phyloP scores from a whole-genome alignment of 352 stramenopile genomes.

The Detonula confervacea region DNA sequence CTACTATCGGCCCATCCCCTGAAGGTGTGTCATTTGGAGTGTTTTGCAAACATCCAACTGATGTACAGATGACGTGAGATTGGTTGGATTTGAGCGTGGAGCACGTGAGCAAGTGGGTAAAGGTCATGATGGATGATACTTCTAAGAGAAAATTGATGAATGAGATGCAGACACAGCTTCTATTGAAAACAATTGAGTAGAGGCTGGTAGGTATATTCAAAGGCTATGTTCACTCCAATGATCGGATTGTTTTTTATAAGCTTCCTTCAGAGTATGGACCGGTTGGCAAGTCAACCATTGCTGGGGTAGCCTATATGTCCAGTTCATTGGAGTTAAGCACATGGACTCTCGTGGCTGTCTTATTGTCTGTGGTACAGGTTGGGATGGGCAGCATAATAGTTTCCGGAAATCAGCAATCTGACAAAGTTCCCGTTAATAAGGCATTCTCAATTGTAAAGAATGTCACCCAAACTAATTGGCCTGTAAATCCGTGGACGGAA shows the following conservation, averaged over 20 bases:
- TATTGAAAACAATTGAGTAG: neutral
- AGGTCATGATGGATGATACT: constrained; percentile 14
- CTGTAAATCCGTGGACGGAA: constrained; percentile 2
- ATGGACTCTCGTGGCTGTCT: constrained; percentile 28
- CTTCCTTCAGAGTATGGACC: no score
- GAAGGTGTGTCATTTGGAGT: constrained; percentile 28
- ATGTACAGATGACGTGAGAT: constrained; percentile 50
- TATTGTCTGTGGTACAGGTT: constrained; percentile 21
- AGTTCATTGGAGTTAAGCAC: constrained; percentile 15
- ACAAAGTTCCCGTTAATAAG: constrained; percentile 20
- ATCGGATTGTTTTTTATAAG: constrained; percentile 5
- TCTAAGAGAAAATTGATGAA: no score
- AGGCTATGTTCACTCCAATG: constrained; percentile 1
- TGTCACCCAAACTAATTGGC: neutral
- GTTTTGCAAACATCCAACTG: neutral
- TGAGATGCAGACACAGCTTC: neutral
- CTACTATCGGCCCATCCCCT: neutral
- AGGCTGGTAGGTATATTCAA: constrained; percentile 5
- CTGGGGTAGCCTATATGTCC: no score
- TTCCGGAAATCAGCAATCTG: constrained; percentile 8
- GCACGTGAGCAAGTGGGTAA: constrained; percentile 65
- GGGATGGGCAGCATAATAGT: constrained; percentile 38
- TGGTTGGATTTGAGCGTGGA: constrained; percentile 64
- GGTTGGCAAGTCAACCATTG: no score
- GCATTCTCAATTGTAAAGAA: constrained; percentile 27